Evolutionary conservation across 108 stramenopile genomes (phyloP).

Genomic region (Stephanodiscus triporus): DNA sequence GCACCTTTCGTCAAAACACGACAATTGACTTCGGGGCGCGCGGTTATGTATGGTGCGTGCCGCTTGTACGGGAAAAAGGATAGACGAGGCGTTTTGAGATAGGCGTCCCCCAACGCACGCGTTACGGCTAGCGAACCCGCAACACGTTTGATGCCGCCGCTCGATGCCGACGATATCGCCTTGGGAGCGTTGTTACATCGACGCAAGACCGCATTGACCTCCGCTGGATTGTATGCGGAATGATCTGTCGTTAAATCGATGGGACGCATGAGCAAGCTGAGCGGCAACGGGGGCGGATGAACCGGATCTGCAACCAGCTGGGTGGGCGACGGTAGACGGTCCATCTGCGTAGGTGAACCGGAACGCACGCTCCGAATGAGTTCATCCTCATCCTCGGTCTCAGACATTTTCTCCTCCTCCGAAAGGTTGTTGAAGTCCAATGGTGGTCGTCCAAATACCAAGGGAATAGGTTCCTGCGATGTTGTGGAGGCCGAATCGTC

Average conservation of each 20-base stretch:
- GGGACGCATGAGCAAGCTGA: conserved; percentile 58
- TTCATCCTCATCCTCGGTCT: conserved; percentile 48
- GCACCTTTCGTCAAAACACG: conserved; percentile 64
- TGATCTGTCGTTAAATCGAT: conserved; percentile 89
- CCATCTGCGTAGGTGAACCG: conserved; percentile 48
- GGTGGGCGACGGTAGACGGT: conserved; percentile 51
- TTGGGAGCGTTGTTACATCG: conserved; percentile 86
- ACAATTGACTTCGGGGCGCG: conserved; percentile 85
- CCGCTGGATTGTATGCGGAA: conserved; percentile 83
- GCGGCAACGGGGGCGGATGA: conserved; percentile 60
- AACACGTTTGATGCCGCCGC: conserved; percentile 87
- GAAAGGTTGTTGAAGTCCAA: conserved; percentile 20
- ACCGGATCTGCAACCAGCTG: conserved; percentile 54
- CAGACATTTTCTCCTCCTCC: conserved; percentile 32
- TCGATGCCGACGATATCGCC: conserved; percentile 73
- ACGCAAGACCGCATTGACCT: conserved; percentile 76
- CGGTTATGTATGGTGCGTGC: conserved; percentile 87
- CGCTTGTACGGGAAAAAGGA: conserved; percentile 85
- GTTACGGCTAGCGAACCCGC: conserved; percentile 87
- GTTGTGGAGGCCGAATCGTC: conserved; percentile 48
- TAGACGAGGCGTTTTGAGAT: conserved; percentile 80
- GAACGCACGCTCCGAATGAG: conserved; percentile 41
- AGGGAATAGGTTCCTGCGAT: conserved; percentile 18
- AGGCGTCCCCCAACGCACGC: conserved; percentile 84
- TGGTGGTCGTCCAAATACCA: conserved; percentile 18